Percentiles rank a stretch among this genome's conserved stretches.
These are phyloP conservation scores for Neurospora sp. DNA, from an alignment of 495 filamentous ascomycete species.

Conservation along the genomic window DNA sequence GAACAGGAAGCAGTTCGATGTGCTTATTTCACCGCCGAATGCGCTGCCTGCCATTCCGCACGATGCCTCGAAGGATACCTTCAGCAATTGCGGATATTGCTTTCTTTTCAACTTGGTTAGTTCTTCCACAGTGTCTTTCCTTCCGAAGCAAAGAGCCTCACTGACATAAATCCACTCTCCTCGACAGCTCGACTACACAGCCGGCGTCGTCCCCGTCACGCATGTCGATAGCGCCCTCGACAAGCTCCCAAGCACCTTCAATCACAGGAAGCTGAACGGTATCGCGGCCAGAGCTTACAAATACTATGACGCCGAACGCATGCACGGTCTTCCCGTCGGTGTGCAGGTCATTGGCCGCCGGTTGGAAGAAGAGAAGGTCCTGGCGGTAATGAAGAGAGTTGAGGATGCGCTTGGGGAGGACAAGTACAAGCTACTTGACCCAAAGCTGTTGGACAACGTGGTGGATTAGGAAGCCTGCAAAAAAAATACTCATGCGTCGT, in stretches of 20 bases:
- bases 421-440: conserved; percentile 57
- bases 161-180: neutral
- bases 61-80: conserved; percentile 74
- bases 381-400: conserved; percentile 71
- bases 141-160: conserved; percentile 1
- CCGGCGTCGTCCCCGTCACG: conserved; percentile 78
- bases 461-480: neutral
- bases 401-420: conserved; percentile 61
- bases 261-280: conserved; percentile 56
- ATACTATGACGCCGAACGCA: conserved; percentile 71
- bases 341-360: conserved; percentile 79
- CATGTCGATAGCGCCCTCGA: conserved; percentile 67
- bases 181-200: conserved; percentile 67
- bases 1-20: conserved; percentile 60
- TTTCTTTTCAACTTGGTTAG: conserved; percentile 84
- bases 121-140: neutral
- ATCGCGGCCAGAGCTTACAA: conserved; percentile 78
- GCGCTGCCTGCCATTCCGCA: conserved; percentile 86
- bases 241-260: conserved; percentile 47
- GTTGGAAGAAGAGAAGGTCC: conserved; percentile 85
- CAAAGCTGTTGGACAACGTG: conserved; percentile 10
- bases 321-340: conserved; percentile 81
- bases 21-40: conserved; percentile 77
- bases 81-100: conserved; percentile 87
- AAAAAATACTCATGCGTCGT: neutral